Evolutionary conservation across 2,329 filamentous ascomycete genomes (phyloP).

Genomic region (Phaeophleospora eucalypticola): DNA sequence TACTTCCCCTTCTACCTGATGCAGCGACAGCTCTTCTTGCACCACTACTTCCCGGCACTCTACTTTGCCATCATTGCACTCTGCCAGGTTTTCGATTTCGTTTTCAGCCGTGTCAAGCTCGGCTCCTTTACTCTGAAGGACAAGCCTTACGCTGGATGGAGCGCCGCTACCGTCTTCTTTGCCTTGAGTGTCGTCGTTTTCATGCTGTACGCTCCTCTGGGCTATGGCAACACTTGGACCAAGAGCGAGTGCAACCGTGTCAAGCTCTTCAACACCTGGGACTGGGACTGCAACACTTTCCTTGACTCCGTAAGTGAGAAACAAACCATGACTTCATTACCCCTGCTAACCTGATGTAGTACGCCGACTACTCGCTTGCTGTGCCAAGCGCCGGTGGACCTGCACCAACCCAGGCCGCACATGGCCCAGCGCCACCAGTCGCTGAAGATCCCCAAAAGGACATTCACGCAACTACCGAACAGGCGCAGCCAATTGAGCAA

Average conservation of each 20-base stretch:
- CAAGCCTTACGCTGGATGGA: slow-evolving; percentile 68
- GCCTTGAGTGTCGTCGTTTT: slow-evolving; percentile 72
- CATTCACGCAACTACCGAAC: slow-evolving; percentile 33
- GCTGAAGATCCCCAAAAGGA: slow-evolving; percentile 35
- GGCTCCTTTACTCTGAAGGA: slow-evolving; percentile 50
- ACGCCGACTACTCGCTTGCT: slow-evolving; percentile 32
- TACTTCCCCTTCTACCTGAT: slow-evolving; percentile 99
- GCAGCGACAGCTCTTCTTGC: slow-evolving; percentile 95
- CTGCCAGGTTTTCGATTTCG: slow-evolving; percentile 84
- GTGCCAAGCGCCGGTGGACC: slow-evolving; percentile 22
- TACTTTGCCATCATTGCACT: slow-evolving; percentile 91
- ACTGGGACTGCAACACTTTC: slow-evolving; percentile 98
- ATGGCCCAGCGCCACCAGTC: slow-evolving; percentile 32
- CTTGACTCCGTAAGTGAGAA: slow-evolving; percentile 68
- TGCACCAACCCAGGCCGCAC: slow-evolving; percentile 24
- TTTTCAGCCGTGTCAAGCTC: slow-evolving; percentile 66
- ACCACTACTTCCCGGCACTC: slow-evolving; percentile 96
- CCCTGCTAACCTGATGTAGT: slow-evolving; percentile 21
- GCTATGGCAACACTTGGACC: slow-evolving; percentile 94
- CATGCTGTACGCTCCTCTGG: slow-evolving; percentile 77
- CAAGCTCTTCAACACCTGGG: slow-evolving; percentile 86
- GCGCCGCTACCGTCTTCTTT: slow-evolving; percentile 70
- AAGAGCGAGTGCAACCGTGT: slow-evolving; percentile 78
- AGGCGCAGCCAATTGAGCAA: slow-evolving; percentile 28
- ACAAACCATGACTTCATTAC: neutral